A percentile compares a stretch with the other conserved stretches of the same genome.
These are phyloP conservation scores for Aphanomyces astaci DNA, from an alignment of 352 stramenopile species.

Conservation along the genomic window DNA sequence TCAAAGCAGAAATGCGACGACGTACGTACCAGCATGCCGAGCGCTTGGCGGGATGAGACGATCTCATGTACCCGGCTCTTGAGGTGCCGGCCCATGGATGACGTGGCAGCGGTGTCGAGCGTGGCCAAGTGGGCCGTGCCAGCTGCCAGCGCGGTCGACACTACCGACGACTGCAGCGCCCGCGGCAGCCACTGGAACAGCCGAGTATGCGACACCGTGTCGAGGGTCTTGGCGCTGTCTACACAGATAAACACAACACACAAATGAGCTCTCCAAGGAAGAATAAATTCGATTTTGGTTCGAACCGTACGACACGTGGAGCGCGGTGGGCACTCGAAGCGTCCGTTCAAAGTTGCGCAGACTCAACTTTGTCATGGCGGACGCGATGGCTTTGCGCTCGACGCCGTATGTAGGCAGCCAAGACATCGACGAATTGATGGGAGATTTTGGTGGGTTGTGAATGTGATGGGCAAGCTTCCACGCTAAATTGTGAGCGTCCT, in stretches of 20 bases:
- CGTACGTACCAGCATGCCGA: conserved; percentile 51
- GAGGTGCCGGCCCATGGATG: conserved; percentile 50
- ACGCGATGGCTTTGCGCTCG: conserved; percentile 66
- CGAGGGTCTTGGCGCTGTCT: conserved; percentile 41
- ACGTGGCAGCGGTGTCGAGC: conserved; percentile 32
- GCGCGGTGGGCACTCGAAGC: conserved; percentile 70
- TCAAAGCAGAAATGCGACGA: neutral
- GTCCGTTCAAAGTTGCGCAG: conserved; percentile 79
- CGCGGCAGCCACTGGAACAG: conserved; percentile 52
- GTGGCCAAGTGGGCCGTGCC: conserved; percentile 58
- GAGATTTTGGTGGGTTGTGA: conserved; percentile 26
- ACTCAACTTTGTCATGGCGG: conserved; percentile 73
- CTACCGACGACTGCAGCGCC: conserved; percentile 44
- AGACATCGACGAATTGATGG: conserved; percentile 20
- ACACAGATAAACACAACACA: neutral
- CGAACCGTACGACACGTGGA: conserved; percentile 77
- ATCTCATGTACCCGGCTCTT: conserved; percentile 49
- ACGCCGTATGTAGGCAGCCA: conserved; percentile 64
- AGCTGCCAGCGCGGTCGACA: conserved; percentile 55
- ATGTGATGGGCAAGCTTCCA: conserved; percentile 85
- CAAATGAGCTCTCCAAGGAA: no score
- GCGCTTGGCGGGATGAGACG: conserved; percentile 38
- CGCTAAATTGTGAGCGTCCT: conserved; percentile 87
- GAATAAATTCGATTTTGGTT: no score
- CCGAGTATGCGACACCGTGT: conserved; percentile 49